phyloP scores from a whole-genome alignment of 257 asterid species.

The Capsicum rhomboideum region DNA sequence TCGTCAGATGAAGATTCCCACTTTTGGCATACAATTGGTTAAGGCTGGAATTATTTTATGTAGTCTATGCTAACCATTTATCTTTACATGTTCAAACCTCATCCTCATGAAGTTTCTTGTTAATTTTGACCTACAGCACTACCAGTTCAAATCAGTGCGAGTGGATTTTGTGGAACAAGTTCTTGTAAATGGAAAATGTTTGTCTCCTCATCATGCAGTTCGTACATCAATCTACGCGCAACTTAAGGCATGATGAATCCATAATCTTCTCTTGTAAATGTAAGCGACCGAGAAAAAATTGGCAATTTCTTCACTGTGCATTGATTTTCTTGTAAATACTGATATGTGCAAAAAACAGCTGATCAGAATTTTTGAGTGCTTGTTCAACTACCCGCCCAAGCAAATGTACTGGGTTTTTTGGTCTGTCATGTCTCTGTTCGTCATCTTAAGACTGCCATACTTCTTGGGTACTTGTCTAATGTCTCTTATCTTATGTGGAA shows the following conservation, averaged over 20 bases:
- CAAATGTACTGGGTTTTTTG: not conserved
- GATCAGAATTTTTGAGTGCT: not conserved
- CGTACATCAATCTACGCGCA: conserved; percentile 68
- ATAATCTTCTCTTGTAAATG: not conserved
- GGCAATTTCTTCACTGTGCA: not conserved
- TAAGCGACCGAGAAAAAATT: not conserved
- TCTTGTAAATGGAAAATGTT: conserved; percentile 68
- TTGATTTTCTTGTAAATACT: not conserved
- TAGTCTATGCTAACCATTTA: not conserved
- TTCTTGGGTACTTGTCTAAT: not conserved
- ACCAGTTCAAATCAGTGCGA: conserved; percentile 77
- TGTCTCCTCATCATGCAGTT: conserved; percentile 43
- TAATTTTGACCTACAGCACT: conserved; percentile 35
- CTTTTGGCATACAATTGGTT: not conserved
- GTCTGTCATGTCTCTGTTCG: not conserved
- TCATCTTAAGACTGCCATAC: not conserved
- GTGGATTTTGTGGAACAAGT: conserved; percentile 82
- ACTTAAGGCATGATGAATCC: conserved; percentile 35
- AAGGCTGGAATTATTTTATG: not conserved
- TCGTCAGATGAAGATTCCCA: not conserved
- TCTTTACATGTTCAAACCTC: not conserved
- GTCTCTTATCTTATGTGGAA: not conserved
- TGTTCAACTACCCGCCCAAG: not conserved
- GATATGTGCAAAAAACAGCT: not conserved
- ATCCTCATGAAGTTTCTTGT: not conserved